A percentile compares a stretch with the other conserved stretches of the same genome.
Evolutionary conservation across 2,329 filamentous ascomycete species (phyloP).

Genomic region (Phialophora macrospora): DNA sequence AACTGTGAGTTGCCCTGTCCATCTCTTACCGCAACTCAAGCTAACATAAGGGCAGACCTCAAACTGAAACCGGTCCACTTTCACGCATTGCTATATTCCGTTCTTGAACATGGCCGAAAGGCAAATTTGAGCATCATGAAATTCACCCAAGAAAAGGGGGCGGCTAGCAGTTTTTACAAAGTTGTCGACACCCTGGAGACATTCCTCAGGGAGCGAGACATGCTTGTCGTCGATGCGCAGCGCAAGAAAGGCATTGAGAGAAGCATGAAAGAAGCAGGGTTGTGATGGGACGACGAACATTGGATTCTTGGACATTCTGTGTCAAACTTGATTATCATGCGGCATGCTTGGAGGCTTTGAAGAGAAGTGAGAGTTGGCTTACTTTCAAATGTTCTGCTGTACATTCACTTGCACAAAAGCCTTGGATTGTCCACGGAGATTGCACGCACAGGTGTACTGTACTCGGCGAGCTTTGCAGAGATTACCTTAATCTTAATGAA

Average conservation of each 20-base stretch:
- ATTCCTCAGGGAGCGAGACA: conserved; percentile 66
- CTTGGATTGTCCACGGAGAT: conserved; percentile 6
- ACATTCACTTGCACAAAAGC: conserved; percentile 28
- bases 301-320: conserved; percentile 13
- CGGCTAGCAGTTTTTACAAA: conserved; percentile 83
- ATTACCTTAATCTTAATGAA: conserved; percentile 11
- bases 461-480: conserved; percentile 1
- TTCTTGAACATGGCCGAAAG: conserved; percentile 81
- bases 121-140: conserved; percentile 78
- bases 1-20: conserved; percentile 69
- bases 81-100: conserved; percentile 83
- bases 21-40: conserved; percentile 25
- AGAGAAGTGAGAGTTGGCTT: conserved; percentile 7
- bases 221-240: conserved; percentile 70
- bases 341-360: conserved; percentile 16
- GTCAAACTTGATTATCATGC: neutral
- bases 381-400: conserved; percentile 22
- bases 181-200: conserved; percentile 77
- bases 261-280: conserved; percentile 37
- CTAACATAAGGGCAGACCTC: conserved; percentile 61
- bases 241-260: conserved; percentile 71
- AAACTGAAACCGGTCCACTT: conserved; percentile 87
- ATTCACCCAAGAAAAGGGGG: conserved; percentile 89
- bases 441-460: conserved; percentile 5
- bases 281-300: conserved; percentile 26